A percentile compares a stretch with the other conserved stretches of the same genome.
phyloP scores from a whole-genome alignment of 305 asterid genomes.

The Coffea humblotiana region DNA sequence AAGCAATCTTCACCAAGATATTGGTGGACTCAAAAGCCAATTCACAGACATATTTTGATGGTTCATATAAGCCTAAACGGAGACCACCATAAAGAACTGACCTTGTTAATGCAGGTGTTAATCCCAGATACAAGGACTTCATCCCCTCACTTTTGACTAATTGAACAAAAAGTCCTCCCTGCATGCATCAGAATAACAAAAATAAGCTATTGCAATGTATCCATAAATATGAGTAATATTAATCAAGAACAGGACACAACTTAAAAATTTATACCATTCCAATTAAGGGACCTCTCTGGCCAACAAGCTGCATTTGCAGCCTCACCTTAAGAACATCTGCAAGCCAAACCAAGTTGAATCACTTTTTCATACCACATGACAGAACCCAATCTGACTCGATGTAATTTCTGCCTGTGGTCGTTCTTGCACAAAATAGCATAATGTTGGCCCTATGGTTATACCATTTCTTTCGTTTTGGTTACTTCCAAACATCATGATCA shows the following conservation, averaged over 20 bases:
- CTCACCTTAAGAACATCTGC: constrained; percentile 96
- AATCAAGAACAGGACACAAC: constrained; percentile 9
- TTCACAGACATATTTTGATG: constrained; percentile 90
- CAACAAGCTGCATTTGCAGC: constrained; percentile 97
- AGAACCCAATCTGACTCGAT: neutral
- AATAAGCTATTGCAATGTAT: constrained; percentile 15
- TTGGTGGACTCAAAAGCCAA: constrained; percentile 99
- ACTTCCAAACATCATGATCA: neutral
- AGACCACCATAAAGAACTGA: constrained; percentile 99
- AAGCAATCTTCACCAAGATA: constrained; percentile 92
- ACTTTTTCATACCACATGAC: constrained; percentile 8
- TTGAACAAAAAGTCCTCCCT: constrained; percentile 79
- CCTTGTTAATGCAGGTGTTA: constrained; percentile 91
- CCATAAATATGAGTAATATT: neutral
- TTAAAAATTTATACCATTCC: constrained; percentile 67
- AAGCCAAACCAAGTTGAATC: constrained; percentile 33
- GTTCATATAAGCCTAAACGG: constrained; percentile 98
- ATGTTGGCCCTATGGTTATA: neutral
- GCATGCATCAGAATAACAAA: constrained; percentile 21
- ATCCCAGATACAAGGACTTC: constrained; percentile 81
- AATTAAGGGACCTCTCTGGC: constrained; percentile 83
- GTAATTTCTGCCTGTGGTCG: neutral
- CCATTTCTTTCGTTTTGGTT: neutral
- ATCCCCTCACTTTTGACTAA: constrained; percentile 72
- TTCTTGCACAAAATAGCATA: neutral